Conservation (phyloP, 2,329 filamentous ascomycete species). For the Periconia digitata region DNA sequence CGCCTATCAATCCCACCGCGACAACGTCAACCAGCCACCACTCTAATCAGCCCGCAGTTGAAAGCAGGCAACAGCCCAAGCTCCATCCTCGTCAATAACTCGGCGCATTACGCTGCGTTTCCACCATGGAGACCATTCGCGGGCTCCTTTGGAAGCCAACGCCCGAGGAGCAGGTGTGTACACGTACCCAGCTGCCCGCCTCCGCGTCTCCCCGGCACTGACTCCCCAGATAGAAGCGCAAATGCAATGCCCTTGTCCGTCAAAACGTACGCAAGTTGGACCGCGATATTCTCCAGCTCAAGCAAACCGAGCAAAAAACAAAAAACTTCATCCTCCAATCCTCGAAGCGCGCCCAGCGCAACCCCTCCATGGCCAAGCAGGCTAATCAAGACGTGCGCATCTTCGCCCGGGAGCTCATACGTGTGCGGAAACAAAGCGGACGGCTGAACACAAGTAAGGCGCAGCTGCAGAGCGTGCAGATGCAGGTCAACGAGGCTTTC, state of each 20-base stretch:
- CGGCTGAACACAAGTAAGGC: constrained; percentile 86
- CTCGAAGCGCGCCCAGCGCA: constrained; percentile 76
- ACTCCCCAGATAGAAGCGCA: constrained; percentile 69
- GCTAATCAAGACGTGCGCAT: constrained; percentile 80
- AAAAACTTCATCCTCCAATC: constrained; percentile 82
- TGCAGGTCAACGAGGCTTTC: constrained; percentile 98
- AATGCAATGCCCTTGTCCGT: constrained; percentile 90
- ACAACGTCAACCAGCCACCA: too few relatives aligned
- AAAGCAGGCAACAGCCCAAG: too few relatives aligned
- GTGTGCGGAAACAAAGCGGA: constrained; percentile 72
- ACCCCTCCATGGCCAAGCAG: constrained; percentile 76
- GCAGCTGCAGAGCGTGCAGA: constrained; percentile 87
- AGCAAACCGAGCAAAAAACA: constrained; percentile 71
- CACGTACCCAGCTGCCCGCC: neutral
- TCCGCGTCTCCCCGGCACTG: neutral
- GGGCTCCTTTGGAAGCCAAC: constrained; percentile 89
- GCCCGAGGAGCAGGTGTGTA: constrained; percentile 81
- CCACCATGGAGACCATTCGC: constrained; percentile 80
- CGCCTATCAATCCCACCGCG: too few relatives aligned
- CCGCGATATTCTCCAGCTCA: constrained; percentile 81
- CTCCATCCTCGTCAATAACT: neutral
- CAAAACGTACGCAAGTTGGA: constrained; percentile 91
- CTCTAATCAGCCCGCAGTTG: too few relatives aligned
- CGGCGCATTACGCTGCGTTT: neutral
- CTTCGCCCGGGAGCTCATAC: constrained; percentile 85